Percentiles rank a stretch among this genome's conserved stretches.
Conservation (phyloP, 768 basidiomycete species). For the Mycena metata region DNA sequence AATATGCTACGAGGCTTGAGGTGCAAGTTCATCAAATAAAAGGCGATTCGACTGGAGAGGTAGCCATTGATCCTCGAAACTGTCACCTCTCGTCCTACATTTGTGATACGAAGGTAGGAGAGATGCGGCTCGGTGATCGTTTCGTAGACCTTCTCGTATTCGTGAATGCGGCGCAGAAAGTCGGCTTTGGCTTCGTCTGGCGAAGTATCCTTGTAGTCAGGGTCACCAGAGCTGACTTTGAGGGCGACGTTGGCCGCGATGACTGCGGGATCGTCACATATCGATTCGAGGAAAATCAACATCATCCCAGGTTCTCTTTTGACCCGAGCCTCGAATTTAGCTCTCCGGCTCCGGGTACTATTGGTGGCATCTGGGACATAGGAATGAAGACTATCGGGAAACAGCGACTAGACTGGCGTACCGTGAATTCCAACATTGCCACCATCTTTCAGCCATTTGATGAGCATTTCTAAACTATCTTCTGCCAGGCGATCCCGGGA, state of each 20-base stretch:
- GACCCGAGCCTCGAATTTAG: slow-evolving; percentile 87
- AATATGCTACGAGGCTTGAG: slow-evolving; percentile 97
- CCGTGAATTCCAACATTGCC: slow-evolving; percentile 99
- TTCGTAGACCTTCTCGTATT: slow-evolving; percentile 97
- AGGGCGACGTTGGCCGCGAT: slow-evolving; percentile 97
- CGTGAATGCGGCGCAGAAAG: slow-evolving; percentile 90
- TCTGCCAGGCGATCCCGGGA: slow-evolving; percentile 86
- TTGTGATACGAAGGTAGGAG: slow-evolving; percentile 91
- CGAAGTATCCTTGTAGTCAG: slow-evolving; percentile 94
- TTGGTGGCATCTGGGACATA: slow-evolving; percentile 89
- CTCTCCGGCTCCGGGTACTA: slow-evolving; percentile 82
- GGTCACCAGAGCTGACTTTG: slow-evolving; percentile 97
- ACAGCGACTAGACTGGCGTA: slow-evolving; percentile 47
- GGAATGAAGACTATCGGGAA: slow-evolving; percentile 19
- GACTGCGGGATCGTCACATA: slow-evolving; percentile 93
- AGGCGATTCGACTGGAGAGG: slow-evolving; percentile 95
- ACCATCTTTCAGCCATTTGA: slow-evolving; percentile 94
- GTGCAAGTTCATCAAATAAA: slow-evolving; percentile 98
- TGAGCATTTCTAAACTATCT: slow-evolving; percentile 95
- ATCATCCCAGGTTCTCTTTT: slow-evolving; percentile 88
- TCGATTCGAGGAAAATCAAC: slow-evolving; percentile 94
- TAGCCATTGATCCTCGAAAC: slow-evolving; percentile 93
- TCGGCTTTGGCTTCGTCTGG: slow-evolving; percentile 89
- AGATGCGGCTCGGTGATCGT: slow-evolving; percentile 93
- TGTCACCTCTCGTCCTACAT: slow-evolving; percentile 92